These are phyloP conservation scores for Exophiala alcalophila DNA, from an alignment of 2,329 filamentous ascomycete species.

Conservation along the genomic window DNA sequence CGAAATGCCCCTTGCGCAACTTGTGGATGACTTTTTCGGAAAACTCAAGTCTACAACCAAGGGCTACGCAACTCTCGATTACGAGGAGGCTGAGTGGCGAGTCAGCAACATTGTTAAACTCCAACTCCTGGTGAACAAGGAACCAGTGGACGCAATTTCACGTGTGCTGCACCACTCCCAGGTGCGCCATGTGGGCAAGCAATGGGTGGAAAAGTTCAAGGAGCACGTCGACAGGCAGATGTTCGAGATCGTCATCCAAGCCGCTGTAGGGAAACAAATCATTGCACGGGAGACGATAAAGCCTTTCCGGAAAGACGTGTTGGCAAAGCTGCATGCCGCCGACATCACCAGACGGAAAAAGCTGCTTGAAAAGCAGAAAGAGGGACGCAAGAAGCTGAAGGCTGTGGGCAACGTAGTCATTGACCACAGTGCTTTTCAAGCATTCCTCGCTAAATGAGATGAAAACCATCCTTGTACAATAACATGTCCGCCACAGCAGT, in stretches of 20 bases:
- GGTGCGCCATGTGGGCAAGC: conserved; percentile 72
- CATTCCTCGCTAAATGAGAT: conserved; percentile 74
- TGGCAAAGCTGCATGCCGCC: conserved; percentile 87
- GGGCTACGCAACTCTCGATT: conserved; percentile 93
- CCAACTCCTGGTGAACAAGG: conserved; percentile 89
- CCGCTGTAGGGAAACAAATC: conserved; percentile 75
- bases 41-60: conserved; percentile 92
- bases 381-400: conserved; percentile 81
- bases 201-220: conserved; percentile 95
- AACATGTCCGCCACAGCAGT: background rate
- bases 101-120: conserved; percentile 79
- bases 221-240: conserved; percentile 94
- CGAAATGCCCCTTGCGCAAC: conserved; percentile 77
- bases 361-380: conserved; percentile 93
- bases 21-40: conserved; percentile 96
- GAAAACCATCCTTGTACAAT: background rate
- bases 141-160: conserved; percentile 90
- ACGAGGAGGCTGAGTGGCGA: conserved; percentile 90
- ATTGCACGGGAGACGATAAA: conserved; percentile 93
- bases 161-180: conserved; percentile 82
- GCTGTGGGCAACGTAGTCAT: conserved; percentile 84
- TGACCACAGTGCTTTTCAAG: conserved; percentile 92
- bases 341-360: conserved; percentile 81
- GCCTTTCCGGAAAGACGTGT: conserved; percentile 91
- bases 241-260: conserved; percentile 96